phyloP scores from a whole-genome alignment of 805 yeast species.

The Kazachstania psychrophila region DNA sequence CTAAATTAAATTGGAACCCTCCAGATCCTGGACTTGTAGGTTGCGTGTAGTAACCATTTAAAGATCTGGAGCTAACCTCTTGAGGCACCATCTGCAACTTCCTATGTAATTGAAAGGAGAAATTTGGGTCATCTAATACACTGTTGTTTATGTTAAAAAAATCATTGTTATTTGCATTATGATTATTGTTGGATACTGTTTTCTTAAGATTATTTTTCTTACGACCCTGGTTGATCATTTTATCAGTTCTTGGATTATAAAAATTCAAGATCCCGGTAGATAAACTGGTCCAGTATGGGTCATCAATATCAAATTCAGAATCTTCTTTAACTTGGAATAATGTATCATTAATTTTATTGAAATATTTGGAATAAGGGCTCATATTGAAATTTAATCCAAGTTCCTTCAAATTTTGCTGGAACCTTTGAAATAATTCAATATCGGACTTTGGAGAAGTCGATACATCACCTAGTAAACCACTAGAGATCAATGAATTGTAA shows the following conservation, averaged over 20 bases:
- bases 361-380: constrained; percentile 25
- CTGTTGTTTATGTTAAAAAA: constrained; percentile 6
- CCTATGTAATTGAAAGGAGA: constrained; percentile 23
- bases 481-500: constrained; percentile 21
- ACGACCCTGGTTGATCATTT: constrained; percentile 18
- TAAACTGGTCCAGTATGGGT: constrained; percentile 25
- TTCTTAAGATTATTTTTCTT: constrained; percentile 9
- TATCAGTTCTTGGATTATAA: constrained; percentile 25
- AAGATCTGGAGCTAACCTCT: constrained; percentile 19
- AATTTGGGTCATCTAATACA: constrained; percentile 11
- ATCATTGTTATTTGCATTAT: constrained; percentile 3
- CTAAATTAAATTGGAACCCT: constrained; percentile 6
- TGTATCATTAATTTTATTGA: constrained; percentile 23
- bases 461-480: constrained; percentile 22
- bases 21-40: constrained; percentile 25
- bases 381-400: constrained; percentile 26
- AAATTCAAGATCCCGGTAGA: constrained; percentile 20
- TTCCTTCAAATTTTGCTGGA: constrained; percentile 29
- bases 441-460: constrained; percentile 28
- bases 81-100: constrained; percentile 22
- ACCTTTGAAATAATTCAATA: constrained; percentile 28
- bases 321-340: constrained; percentile 26
- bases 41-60: constrained; percentile 27
- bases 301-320: constrained; percentile 15
- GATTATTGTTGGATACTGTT: not conserved